A percentile compares a stretch with the other conserved stretches of the same genome.
These are phyloP conservation scores for Corymbia maculata DNA, from an alignment of 345 rosid species.

Conservation along the genomic window DNA sequence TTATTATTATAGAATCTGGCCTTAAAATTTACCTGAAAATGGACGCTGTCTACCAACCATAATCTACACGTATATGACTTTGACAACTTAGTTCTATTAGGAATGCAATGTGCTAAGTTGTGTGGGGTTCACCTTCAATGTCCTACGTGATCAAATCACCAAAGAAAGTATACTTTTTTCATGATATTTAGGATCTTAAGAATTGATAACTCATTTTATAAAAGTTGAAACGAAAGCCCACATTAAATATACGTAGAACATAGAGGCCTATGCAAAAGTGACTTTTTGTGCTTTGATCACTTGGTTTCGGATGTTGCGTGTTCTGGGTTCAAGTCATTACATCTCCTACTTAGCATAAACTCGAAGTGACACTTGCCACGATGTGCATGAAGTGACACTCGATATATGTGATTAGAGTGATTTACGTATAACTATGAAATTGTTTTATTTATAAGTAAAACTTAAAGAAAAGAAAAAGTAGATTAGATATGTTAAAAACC, in stretches of 20 bases:
- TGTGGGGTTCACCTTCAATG: background rate
- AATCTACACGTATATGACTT: background rate
- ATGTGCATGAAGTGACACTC: background rate
- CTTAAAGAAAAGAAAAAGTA: background rate
- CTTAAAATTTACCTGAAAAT: background rate
- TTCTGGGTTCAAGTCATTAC: background rate
- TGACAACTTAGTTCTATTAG: background rate
- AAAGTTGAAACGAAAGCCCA: background rate
- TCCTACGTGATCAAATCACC: background rate
- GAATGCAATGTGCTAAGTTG: background rate
- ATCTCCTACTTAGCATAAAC: background rate
- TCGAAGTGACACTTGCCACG: background rate
- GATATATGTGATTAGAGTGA: background rate
- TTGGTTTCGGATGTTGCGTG: background rate
- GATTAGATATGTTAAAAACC: background rate
- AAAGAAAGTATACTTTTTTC: no score
- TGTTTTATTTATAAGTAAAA: background rate
- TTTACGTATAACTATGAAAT: background rate
- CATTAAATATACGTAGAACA: background rate
- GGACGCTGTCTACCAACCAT: background rate
- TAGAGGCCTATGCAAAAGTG: background rate
- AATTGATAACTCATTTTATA: no score
- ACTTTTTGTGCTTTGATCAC: background rate
- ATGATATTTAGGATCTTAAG: background rate
- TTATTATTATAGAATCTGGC: background rate